Evolutionary conservation across 2,329 filamentous ascomycete genomes (phyloP).

Genomic region (Bipolaris oryzae): DNA sequence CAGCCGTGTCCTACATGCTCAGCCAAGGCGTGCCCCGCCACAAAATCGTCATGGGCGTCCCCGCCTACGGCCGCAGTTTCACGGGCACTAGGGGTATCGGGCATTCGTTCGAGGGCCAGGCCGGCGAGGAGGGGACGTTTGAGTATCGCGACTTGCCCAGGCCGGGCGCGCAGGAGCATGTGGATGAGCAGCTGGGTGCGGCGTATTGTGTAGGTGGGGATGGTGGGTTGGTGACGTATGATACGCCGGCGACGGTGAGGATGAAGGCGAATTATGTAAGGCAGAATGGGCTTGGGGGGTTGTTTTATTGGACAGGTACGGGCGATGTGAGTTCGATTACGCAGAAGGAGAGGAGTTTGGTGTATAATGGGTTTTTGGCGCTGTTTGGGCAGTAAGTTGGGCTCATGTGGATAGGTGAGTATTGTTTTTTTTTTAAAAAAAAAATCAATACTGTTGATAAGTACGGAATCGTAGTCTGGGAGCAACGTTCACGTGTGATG

Average conservation of each 20-base stretch:
- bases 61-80: conserved; percentile 77
- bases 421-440: background rate
- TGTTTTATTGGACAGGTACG: conserved; percentile 84
- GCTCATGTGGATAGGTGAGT: background rate
- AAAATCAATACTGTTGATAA: background rate
- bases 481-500: no score
- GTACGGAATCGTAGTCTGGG: no score
- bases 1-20: conserved; percentile 69
- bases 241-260: conserved; percentile 76
- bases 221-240: conserved; percentile 79
- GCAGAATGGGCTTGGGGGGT: conserved; percentile 71
- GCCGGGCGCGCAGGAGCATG: conserved; percentile 65
- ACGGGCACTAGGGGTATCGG: conserved; percentile 68
- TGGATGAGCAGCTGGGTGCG: conserved; percentile 71
- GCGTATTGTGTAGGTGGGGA: conserved; percentile 75
- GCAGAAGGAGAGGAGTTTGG: conserved; percentile 60
- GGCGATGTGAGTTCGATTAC: conserved; percentile 63
- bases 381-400: conserved; percentile 47
- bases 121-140: conserved; percentile 71
- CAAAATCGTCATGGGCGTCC: conserved; percentile 78
- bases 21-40: conserved; percentile 69
- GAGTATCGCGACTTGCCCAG: conserved; percentile 74
- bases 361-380: conserved; percentile 64
- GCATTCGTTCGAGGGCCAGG: conserved; percentile 60
- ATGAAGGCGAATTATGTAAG: conserved; percentile 77